Evolutionary conservation across 352 stramenopile genomes (phyloP).

Genomic region (Peronosclerospora sorghi): DNA sequence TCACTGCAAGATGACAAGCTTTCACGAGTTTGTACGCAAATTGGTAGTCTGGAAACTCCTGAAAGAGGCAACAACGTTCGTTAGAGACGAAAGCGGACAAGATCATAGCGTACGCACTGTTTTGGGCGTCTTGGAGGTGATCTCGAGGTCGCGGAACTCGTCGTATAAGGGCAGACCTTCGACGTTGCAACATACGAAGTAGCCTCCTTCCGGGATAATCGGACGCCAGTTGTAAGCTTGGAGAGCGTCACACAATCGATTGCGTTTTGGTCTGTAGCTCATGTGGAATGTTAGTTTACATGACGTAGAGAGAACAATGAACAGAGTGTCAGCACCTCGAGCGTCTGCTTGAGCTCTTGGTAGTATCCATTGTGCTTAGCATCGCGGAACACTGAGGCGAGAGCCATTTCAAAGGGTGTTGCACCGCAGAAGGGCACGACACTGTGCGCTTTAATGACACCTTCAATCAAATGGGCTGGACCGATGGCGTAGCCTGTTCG

Average conservation of each 20-base stretch:
- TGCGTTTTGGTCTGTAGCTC: slow-evolving; percentile 57
- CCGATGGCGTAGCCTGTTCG: slow-evolving; percentile 79
- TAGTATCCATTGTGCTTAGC: slow-evolving; percentile 85
- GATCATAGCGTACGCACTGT: slow-evolving; percentile 24
- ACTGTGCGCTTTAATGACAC: slow-evolving; percentile 73
- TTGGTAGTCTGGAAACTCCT: slow-evolving; percentile 82
- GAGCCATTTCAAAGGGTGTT: slow-evolving; percentile 89
- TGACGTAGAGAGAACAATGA: too few species aligned
- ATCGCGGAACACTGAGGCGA: slow-evolving; percentile 81
- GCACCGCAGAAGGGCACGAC: slow-evolving; percentile 90
- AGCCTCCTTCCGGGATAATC: slow-evolving; percentile 89
- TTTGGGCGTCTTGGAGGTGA: slow-evolving; percentile 40
- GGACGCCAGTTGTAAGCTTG: slow-evolving; percentile 73
- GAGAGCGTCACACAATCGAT: slow-evolving; percentile 79
- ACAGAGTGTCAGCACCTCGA: slow-evolving; percentile 44
- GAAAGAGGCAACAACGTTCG: slow-evolving; percentile 2
- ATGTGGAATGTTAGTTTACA: slow-evolving; percentile 20
- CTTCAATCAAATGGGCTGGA: slow-evolving; percentile 36
- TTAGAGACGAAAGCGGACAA: neutral
- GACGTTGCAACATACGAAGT: slow-evolving; percentile 91
- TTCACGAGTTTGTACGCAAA: slow-evolving; percentile 86
- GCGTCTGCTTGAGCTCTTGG: slow-evolving; percentile 50
- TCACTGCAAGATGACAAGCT: slow-evolving; percentile 87
- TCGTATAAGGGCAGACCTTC: slow-evolving; percentile 56
- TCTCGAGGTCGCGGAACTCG: slow-evolving; percentile 48